A percentile compares a stretch with the other conserved stretches of the same genome.
phyloP scores from a whole-genome alignment of 257 asterid species.

The Mitragyna speciosa region DNA sequence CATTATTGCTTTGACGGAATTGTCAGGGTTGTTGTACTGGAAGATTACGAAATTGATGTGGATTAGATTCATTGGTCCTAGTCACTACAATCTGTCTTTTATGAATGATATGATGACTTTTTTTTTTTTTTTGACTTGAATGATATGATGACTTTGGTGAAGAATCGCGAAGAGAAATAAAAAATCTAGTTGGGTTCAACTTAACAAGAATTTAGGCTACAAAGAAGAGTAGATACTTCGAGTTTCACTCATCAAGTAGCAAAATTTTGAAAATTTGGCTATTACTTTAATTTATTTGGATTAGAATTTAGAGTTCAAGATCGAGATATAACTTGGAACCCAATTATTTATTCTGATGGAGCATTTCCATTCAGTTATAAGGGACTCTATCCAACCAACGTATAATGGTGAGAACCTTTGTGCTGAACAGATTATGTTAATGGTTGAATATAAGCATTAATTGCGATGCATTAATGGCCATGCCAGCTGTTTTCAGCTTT shows the following conservation, averaged over 20 bases:
- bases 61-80: neutral
- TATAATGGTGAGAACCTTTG: neutral
- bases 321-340: neutral
- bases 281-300: no score
- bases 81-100: neutral
- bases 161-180: neutral
- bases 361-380: neutral
- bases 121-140: no score
- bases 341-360: neutral
- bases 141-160: neutral
- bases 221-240: neutral
- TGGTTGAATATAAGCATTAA: neutral
- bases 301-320: neutral
- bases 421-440: neutral
- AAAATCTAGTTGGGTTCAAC: neutral
- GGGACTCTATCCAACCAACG: neutral
- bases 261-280: no score
- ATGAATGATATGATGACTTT: neutral
- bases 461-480: neutral
- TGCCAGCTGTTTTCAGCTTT: neutral
- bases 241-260: neutral
- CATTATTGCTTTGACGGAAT: neutral
- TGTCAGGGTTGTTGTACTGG: neutral
- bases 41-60: conserved; percentile 6
- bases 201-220: neutral